These are phyloP conservation scores for Pneumocystis sp. DNA, from an alignment of 1,139 yeast genomes.

Conservation along the genomic window DNA sequence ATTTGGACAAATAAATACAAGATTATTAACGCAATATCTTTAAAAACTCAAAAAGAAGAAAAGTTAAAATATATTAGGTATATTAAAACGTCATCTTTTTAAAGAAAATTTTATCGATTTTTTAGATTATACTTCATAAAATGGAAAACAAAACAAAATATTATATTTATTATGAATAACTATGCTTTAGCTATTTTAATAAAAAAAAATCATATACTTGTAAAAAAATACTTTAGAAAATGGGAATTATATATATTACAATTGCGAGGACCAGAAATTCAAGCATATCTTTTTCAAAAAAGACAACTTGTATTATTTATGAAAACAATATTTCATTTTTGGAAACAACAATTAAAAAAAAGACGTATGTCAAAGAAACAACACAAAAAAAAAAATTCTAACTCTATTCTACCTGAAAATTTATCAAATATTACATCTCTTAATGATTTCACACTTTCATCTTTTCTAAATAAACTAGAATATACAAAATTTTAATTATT, in stretches of 20 bases:
- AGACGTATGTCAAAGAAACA: not conserved
- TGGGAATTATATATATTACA: not conserved
- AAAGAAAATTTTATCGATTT: not conserved
- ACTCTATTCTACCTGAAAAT: not conserved
- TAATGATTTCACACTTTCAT: not conserved
- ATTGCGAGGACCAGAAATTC: not conserved
- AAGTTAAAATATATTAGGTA: not conserved
- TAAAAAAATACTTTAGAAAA: not conserved
- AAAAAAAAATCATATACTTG: not conserved
- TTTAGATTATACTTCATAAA: not conserved
- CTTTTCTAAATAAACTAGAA: not conserved
- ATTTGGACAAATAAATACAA: not conserved
- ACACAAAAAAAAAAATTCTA: not conserved
- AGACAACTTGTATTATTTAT: not conserved
- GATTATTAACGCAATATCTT: not conserved
- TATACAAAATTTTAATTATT: not conserved
- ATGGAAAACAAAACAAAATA: not conserved
- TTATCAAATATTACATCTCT: not conserved
- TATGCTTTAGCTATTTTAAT: not conserved
- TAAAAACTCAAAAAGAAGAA: not conserved
- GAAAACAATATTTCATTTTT: not conserved
- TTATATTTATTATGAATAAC: not conserved
- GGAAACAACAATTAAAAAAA: not conserved
- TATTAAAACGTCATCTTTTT: not conserved
- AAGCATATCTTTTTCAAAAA: not conserved